phyloP scores from a whole-genome alignment of 2,329 filamentous ascomycete species.

The Oidium heveae region DNA sequence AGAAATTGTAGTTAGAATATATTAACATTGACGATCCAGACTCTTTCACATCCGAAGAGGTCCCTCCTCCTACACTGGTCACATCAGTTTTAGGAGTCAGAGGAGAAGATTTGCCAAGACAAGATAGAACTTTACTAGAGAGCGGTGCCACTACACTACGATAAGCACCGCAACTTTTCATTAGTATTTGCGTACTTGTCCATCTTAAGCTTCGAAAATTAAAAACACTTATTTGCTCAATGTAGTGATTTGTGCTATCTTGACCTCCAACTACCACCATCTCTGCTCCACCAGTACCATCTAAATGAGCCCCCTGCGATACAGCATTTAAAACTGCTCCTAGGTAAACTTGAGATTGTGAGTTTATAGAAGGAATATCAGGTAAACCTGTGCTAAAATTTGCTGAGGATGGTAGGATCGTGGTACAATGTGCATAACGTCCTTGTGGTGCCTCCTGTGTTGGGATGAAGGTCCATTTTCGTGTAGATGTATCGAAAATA shows the following conservation, averaged over 20 bases:
- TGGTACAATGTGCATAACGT: constrained; percentile 87
- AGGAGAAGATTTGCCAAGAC: constrained; percentile 33
- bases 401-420: constrained; percentile 69
- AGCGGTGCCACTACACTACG: constrained; percentile 82
- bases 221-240: constrained; percentile 96
- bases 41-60: constrained; percentile 27
- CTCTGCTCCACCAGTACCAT: constrained; percentile 77
- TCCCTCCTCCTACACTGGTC: constrained; percentile 16
- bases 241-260: constrained; percentile 94
- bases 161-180: constrained; percentile 87
- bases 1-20: constrained; percentile 97
- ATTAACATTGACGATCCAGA: constrained; percentile 62
- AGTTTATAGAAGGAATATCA: constrained; percentile 63
- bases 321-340: constrained; percentile 72
- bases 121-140: constrained; percentile 34
- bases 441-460: constrained; percentile 70
- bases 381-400: constrained; percentile 54
- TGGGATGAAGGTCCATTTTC: constrained; percentile 63
- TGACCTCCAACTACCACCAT: constrained; percentile 96
- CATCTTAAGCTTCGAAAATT: constrained; percentile 87
- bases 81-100: constrained; percentile 9
- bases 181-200: constrained; percentile 69
- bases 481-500: constrained; percentile 67
- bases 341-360: constrained; percentile 64
- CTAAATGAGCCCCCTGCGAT: constrained; percentile 46